Evolutionary conservation across 805 yeast genomes (phyloP), one percentile per base, ranked within the genome.

Genomic region (Millerago galiae): DNA sequence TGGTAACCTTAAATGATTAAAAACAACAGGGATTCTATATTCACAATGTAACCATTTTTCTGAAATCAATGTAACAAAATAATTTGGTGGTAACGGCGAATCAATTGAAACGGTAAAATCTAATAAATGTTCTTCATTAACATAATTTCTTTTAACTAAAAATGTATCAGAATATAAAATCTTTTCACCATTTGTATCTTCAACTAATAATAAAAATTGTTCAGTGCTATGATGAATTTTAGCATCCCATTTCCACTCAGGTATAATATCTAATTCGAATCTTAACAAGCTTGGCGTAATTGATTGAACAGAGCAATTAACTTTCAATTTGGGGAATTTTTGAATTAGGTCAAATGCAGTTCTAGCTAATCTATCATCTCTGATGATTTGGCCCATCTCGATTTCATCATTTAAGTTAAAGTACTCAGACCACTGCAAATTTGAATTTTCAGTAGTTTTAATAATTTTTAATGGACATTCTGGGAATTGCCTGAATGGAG

Each of bases 11-110:
- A 84, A 49, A 17, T 65, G 56, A 27, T 68, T 64, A 46, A 87
- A 62, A 43, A 77, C 60, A 1, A 88, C 67, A 0, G 96, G 86
- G 1, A 74, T 57, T 45, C 74, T 75, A 47, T 72, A 67, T 42
- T 76, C 85, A 44, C 88, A 77, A 47, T 86, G 90, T 5, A 89
- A 62, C 99, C 98, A 93, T 45, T 71, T 77, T 44, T 90, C 95
- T 44, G 95, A 87, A 2, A 83, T 62, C 11, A 90, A 59, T 0
- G 83, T 70, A 5, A 89, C 72, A 59, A 83, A 87, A 49, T 83
- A 79, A 51, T 78, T 81, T 0, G 96, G 96, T 1, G 90, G 84
- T 12, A 66, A 37, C 17, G 72, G 59, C 5, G 66, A 59, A 5
- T 75, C 79, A 0, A 81, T 43, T 0, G 83, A 76, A 4, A 90